Percentiles rank a stretch among this genome's conserved stretches.
These are phyloP conservation scores for Hymenoscyphus occultus DNA, from an alignment of 2,329 filamentous ascomycete genomes.

Conservation along the genomic window DNA sequence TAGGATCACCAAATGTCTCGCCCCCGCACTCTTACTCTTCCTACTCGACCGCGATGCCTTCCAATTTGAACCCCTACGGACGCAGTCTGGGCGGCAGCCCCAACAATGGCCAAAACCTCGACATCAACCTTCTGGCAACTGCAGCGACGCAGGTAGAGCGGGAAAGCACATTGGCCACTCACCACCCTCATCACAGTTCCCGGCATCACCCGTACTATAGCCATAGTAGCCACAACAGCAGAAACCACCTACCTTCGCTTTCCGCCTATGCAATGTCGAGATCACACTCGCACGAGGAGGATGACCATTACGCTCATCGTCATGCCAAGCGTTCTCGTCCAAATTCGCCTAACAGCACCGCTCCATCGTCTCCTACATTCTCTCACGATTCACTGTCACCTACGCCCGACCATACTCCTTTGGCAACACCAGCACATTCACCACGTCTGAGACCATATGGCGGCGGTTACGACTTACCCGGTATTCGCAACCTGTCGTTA, in stretches of 20 bases:
- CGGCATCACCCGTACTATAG: constrained; percentile 50
- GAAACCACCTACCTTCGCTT: constrained; percentile 49
- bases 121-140: constrained; percentile 59
- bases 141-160: constrained; percentile 61
- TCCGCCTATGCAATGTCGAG: constrained; percentile 94
- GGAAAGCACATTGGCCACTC: constrained; percentile 42
- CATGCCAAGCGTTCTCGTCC: constrained; percentile 86
- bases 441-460: constrained; percentile 76
- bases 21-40: constrained; percentile 85
- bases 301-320: constrained; percentile 73
- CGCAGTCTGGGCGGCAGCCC: constrained; percentile 44
- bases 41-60: constrained; percentile 53
- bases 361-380: constrained; percentile 92
- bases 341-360: constrained; percentile 91
- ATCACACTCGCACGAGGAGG: constrained; percentile 76
- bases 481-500: constrained; percentile 71
- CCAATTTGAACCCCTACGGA: constrained; percentile 48
- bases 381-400: constrained; percentile 94
- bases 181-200: constrained; percentile 41
- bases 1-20: constrained; percentile 92
- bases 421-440: constrained; percentile 92
- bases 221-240: constrained; percentile 42
- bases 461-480: constrained; percentile 77
- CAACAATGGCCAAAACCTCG: constrained; percentile 38
- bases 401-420: constrained; percentile 96